Conservation (phyloP, 768 basidiomycete species). For the Mycena albidolilacea region DNA sequence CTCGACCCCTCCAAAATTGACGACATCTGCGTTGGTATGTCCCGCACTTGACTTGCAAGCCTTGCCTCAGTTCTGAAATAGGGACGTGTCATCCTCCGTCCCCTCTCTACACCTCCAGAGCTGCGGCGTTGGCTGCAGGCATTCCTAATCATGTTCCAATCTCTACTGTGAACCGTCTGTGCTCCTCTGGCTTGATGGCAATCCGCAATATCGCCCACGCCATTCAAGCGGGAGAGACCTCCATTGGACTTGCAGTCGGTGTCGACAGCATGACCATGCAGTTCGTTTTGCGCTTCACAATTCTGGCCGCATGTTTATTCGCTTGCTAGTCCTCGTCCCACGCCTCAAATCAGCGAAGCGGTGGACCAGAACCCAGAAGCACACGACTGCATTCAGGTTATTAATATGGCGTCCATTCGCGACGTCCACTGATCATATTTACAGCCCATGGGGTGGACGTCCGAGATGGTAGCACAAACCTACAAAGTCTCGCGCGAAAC, state of each 20-base stretch:
- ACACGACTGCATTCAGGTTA: slow-evolving; percentile 82
- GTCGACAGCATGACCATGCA: slow-evolving; percentile 89
- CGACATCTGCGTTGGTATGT: slow-evolving; percentile 87
- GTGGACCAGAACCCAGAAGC: slow-evolving; percentile 76
- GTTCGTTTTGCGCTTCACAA: slow-evolving; percentile 53
- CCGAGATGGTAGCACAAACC: slow-evolving; percentile 88
- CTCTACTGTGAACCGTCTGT: slow-evolving; percentile 92
- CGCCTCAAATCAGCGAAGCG: slow-evolving; percentile 72
- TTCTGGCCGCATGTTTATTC: slow-evolving; percentile 20
- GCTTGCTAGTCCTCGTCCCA: slow-evolving; percentile 74
- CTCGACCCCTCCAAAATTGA: slow-evolving; percentile 82
- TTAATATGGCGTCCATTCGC: slow-evolving; percentile 17
- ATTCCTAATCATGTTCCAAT: slow-evolving; percentile 91
- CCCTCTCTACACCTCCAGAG: slow-evolving; percentile 85
- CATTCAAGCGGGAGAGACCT: slow-evolving; percentile 86
- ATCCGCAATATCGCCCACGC: slow-evolving; percentile 91
- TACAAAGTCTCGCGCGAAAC: slow-evolving; percentile 84
- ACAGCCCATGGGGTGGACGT: slow-evolving; percentile 96
- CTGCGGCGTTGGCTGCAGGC: slow-evolving; percentile 90
- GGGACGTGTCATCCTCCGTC: slow-evolving; percentile 90
- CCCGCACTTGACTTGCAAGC: neutral
- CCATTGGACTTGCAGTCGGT: slow-evolving; percentile 88
- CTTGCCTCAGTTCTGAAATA: slow-evolving; percentile 44
- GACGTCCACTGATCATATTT: slow-evolving; percentile 5
- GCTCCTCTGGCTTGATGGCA: slow-evolving; percentile 96